Conservation (phyloP, 2,329 filamentous ascomycete genomes). For the Hypoxylon sp. region DNA sequence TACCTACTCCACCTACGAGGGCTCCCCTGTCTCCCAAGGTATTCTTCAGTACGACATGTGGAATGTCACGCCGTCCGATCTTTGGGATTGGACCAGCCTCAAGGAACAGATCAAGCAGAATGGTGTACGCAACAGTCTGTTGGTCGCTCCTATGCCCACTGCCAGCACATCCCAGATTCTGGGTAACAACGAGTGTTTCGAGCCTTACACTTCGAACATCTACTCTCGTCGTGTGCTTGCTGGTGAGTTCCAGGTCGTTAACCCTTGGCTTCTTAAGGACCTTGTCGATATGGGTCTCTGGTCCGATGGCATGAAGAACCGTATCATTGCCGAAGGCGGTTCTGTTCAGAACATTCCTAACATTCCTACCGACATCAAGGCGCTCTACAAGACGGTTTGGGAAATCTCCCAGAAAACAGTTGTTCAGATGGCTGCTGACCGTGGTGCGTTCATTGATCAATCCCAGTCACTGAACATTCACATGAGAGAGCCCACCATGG, state of each 20-base stretch:
- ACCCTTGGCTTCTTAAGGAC: constrained; percentile 98
- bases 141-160: constrained; percentile 97
- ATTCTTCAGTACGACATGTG: constrained; percentile 99
- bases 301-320: constrained; percentile 99
- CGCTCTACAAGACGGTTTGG: constrained; percentile 99
- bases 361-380: constrained; percentile 94
- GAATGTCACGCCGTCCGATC: constrained; percentile 89
- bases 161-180: constrained; percentile 97
- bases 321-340: constrained; percentile 96
- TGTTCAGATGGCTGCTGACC: constrained; percentile 97
- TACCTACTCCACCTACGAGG: constrained; percentile 88
- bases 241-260: constrained; percentile 99
- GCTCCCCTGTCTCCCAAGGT: constrained; percentile 92
- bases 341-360: constrained; percentile 97
- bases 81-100: constrained; percentile 94
- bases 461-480: constrained; percentile 99
- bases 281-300: constrained; percentile 97
- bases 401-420: constrained; percentile 97
- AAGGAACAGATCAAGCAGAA: constrained; percentile 92
- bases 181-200: constrained; percentile 99
- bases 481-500: constrained; percentile 99
- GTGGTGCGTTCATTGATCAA: constrained; percentile 98
- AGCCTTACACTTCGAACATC: constrained; percentile 99
- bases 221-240: constrained; percentile 98
- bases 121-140: constrained; percentile 92